A percentile compares a stretch with the other conserved stretches of the same genome.
Conservation (phyloP, 2,329 filamentous ascomycete species). For the Zasmidium citrigriseum region DNA sequence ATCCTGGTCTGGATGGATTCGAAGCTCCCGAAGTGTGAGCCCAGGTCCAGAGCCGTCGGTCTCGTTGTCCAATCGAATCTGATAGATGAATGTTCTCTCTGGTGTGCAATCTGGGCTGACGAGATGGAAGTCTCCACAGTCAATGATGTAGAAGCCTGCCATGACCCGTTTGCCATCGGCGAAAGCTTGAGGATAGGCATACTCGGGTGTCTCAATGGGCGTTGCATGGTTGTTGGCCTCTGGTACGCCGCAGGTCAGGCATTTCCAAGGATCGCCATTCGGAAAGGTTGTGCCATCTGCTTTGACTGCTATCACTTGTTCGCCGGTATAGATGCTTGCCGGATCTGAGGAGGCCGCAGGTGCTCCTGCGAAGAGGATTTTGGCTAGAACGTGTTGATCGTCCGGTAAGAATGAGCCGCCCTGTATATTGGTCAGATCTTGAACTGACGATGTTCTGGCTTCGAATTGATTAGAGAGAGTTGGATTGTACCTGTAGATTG, state of each 20-base stretch:
- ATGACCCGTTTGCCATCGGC: slow-evolving; percentile 41
- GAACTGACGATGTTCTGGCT: too few species aligned
- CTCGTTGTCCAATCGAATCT: slow-evolving; percentile 41
- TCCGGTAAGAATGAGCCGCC: slow-evolving; percentile 43
- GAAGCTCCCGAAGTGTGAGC: slow-evolving; percentile 44
- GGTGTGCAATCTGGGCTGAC: slow-evolving; percentile 41
- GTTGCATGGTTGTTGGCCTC: slow-evolving; percentile 33
- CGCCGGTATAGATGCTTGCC: slow-evolving; percentile 44
- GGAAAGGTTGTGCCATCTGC: slow-evolving; percentile 43
- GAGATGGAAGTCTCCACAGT: slow-evolving; percentile 40
- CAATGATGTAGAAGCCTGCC: slow-evolving; percentile 34
- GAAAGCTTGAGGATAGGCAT: slow-evolving; percentile 47
- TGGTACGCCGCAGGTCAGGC: slow-evolving; percentile 48
- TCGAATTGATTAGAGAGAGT: too few species aligned
- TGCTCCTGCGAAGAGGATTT: slow-evolving; percentile 46
- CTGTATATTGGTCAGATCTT: background rate
- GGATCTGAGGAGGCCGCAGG: slow-evolving; percentile 42
- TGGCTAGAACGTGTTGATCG: slow-evolving; percentile 45
- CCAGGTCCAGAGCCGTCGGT: slow-evolving; percentile 36
- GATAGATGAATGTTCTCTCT: slow-evolving; percentile 42
- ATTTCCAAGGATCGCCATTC: slow-evolving; percentile 52
- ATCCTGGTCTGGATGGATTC: slow-evolving; percentile 48
- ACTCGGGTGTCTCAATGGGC: slow-evolving; percentile 26
- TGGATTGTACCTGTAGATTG: slow-evolving; percentile 31
- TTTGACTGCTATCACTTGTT: slow-evolving; percentile 48